phyloP scores from a whole-genome alignment of 2,329 filamentous ascomycete species.

The Ploettnerulaceae sp. region DNA sequence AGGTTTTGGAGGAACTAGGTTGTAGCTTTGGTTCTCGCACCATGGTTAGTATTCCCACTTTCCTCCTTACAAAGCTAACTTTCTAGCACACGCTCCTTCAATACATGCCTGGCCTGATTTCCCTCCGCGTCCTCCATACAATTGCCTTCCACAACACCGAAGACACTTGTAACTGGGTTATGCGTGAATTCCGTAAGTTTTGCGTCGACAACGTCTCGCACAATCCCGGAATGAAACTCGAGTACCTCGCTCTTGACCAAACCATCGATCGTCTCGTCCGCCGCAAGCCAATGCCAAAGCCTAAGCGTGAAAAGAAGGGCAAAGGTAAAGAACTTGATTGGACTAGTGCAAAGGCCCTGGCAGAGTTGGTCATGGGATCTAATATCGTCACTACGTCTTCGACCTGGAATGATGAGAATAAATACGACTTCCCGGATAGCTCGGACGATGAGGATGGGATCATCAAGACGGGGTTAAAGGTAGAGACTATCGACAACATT shows the following conservation, averaged over 20 bases:
- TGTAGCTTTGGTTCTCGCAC: slow-evolving; percentile 49
- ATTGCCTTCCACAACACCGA: slow-evolving; percentile 50
- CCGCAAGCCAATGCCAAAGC: slow-evolving; percentile 27
- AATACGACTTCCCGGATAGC: slow-evolving; percentile 22
- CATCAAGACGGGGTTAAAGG: slow-evolving; percentile 30
- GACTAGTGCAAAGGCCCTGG: slow-evolving; percentile 3
- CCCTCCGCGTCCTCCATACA: slow-evolving; percentile 52
- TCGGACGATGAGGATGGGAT: slow-evolving; percentile 32
- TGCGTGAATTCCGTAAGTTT: slow-evolving; percentile 53
- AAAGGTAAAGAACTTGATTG: slow-evolving; percentile 35
- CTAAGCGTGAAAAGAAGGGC: slow-evolving; percentile 31
- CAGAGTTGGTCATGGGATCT: slow-evolving; percentile 5
- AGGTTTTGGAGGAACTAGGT: slow-evolving; percentile 50
- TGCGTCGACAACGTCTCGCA: slow-evolving; percentile 54
- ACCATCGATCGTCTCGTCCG: slow-evolving; percentile 45
- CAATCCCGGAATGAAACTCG: slow-evolving; percentile 49
- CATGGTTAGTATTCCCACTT: slow-evolving; percentile 42
- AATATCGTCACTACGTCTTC: not conserved
- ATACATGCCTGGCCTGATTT: slow-evolving; percentile 43
- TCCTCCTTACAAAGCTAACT: slow-evolving; percentile 1
- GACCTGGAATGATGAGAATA: slow-evolving; percentile 5
- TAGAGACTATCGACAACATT: slow-evolving; percentile 39
- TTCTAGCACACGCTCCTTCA: slow-evolving; percentile 53
- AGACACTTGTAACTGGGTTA: slow-evolving; percentile 52
- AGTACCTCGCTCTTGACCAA: slow-evolving; percentile 52